A percentile compares a stretch with the other conserved stretches of the same genome.
Evolutionary conservation across 2,329 filamentous ascomycete genomes (phyloP).

Genomic region (Lachnellula willkommii): DNA sequence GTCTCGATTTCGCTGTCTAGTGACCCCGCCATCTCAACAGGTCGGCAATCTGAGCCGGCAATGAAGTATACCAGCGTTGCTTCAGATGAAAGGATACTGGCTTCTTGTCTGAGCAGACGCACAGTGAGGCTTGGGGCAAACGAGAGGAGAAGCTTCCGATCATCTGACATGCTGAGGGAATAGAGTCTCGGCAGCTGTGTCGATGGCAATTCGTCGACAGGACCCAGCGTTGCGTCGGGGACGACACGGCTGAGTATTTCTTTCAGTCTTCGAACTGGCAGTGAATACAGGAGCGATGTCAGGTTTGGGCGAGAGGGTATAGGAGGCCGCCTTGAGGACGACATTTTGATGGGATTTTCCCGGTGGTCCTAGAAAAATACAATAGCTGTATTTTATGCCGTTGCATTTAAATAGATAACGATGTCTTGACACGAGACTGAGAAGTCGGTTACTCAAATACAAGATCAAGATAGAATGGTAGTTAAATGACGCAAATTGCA

Average conservation of each 20-base stretch:
- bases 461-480: background rate
- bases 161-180: constrained; percentile 28
- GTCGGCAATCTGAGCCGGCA: constrained; percentile 8
- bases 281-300: constrained; percentile 28
- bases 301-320: constrained; percentile 20
- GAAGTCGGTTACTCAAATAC: background rate
- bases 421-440: background rate
- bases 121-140: constrained; percentile 26
- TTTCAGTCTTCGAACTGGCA: constrained; percentile 28
- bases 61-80: constrained; percentile 28
- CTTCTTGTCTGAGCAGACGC: constrained; percentile 29
- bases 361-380: background rate
- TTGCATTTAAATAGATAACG: background rate
- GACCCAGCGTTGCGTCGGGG: constrained; percentile 22
- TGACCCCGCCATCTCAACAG: constrained; percentile 1
- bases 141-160: constrained; percentile 25
- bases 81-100: constrained; percentile 27
- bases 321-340: constrained; percentile 19
- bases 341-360: constrained; percentile 11
- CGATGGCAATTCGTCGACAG: constrained; percentile 29
- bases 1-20: background rate
- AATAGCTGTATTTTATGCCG: background rate
- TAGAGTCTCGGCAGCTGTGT: constrained; percentile 30
- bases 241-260: constrained; percentile 27
- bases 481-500: background rate